Conservation (phyloP, 2,329 filamentous ascomycete genomes). For the Sarocladium strictum region DNA sequence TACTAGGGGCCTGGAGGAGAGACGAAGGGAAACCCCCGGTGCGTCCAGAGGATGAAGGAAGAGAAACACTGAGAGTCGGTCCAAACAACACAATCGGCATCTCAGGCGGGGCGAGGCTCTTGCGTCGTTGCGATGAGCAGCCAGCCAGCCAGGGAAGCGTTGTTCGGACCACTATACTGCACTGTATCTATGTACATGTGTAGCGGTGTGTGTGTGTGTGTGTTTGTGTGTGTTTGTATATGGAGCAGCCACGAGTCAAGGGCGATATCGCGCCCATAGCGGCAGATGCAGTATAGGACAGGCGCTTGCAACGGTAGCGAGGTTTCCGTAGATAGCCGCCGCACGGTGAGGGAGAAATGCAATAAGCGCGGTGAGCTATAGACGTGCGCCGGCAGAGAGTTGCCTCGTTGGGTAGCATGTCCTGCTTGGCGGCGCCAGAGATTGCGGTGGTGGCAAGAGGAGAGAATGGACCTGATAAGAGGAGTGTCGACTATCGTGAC, state of each 20-base stretch:
- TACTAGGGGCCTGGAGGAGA: background rate
- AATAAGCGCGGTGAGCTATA: background rate
- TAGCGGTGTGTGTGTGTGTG: too few species aligned
- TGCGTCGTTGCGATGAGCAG: too few species aligned
- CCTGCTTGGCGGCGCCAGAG: slow-evolving; percentile 4
- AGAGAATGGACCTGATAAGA: background rate
- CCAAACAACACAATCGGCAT: background rate
- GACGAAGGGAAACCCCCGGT: too few species aligned
- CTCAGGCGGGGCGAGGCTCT: background rate
- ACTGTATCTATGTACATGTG: too few species aligned
- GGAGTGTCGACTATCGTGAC: background rate
- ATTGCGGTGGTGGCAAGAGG: slow-evolving; percentile 1
- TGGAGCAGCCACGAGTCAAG: too few species aligned
- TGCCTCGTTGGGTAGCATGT: slow-evolving; percentile 1
- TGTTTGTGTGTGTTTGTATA: too few species aligned
- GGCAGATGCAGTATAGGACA: too few species aligned
- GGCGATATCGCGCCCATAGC: too few species aligned
- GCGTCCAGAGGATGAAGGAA: too few species aligned
- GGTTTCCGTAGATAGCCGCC: background rate
- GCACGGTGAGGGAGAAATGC: background rate
- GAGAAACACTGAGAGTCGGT: background rate
- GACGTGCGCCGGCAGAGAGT: background rate
- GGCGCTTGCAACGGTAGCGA: background rate
- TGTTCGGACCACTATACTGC: too few species aligned
- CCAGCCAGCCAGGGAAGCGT: too few species aligned